A percentile compares a stretch with the other conserved stretches of the same genome.
These are phyloP conservation scores for Tricholoma hemisulphureum DNA, from an alignment of 768 basidiomycete genomes.

Conservation along the genomic window DNA sequence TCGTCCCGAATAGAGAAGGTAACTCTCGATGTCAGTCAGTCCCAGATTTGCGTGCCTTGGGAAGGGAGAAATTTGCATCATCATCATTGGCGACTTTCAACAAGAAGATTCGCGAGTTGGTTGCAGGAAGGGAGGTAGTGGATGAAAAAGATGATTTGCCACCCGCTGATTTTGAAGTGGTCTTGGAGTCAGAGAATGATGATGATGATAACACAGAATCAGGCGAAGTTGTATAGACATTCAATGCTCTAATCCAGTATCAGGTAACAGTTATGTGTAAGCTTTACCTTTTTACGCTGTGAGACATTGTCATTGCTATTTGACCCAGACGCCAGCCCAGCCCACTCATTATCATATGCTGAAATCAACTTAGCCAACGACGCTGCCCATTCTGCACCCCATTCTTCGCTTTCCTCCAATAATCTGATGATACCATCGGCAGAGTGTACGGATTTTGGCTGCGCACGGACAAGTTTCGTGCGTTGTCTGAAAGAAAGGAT, in stretches of 20 bases:
- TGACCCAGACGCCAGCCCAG: background rate
- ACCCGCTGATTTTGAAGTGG: background rate
- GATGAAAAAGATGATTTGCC: constrained; percentile 7
- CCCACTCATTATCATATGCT: background rate
- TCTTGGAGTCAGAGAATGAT: background rate
- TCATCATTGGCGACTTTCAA: background rate
- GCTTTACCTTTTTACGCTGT: background rate
- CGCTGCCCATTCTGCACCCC: constrained; percentile 20
- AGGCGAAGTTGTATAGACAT: background rate
- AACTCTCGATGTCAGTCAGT: background rate
- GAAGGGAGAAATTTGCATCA: background rate
- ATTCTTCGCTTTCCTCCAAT: constrained; percentile 20
- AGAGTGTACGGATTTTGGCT: constrained; percentile 1
- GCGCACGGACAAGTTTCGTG: constrained; percentile 10
- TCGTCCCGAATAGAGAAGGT: background rate
- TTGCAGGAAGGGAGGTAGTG: background rate
- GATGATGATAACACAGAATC: background rate
- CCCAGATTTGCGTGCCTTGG: background rate
- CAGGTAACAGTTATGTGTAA: no score
- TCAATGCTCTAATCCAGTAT: no score
- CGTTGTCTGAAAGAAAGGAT: background rate
- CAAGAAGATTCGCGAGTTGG: background rate
- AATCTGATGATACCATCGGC: constrained; percentile 7
- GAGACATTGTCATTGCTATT: background rate
- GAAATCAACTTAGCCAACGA: background rate